Evolutionary conservation across 345 rosid genomes (phyloP).

Genomic region (Eucalyptus marginata): DNA sequence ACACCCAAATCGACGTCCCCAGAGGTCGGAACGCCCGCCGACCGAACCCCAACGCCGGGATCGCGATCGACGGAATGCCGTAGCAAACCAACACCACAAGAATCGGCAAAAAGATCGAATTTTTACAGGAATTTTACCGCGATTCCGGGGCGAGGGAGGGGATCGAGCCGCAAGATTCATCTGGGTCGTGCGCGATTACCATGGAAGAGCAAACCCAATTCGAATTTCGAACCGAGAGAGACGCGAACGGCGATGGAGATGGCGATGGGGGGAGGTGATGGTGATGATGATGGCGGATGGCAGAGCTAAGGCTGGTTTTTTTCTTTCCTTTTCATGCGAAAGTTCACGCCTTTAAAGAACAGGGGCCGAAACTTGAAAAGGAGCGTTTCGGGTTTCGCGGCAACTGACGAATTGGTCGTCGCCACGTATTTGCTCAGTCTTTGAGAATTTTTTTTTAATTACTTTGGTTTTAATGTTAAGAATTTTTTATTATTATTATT

Average conservation of each 20-base stretch:
- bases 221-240: neutral
- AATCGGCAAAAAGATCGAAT: neutral
- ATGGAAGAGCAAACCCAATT: neutral
- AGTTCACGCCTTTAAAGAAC: neutral
- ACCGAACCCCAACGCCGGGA: neutral
- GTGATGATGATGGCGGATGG: neutral
- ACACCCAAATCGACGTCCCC: neutral
- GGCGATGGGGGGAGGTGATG: neutral
- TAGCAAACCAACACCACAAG: neutral
- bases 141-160: neutral
- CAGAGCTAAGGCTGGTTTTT: neutral
- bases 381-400: neutral
- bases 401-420: neutral
- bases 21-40: neutral
- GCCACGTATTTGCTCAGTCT: neutral
- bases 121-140: neutral
- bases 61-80: neutral
- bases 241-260: neutral
- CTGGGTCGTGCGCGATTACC: neutral
- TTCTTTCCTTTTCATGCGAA: neutral
- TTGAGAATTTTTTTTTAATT: neutral
- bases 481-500: no score
- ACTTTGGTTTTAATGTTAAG: neutral
- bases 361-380: neutral
- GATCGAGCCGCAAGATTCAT: neutral